A percentile compares a stretch with the other conserved stretches of the same genome.
These are phyloP conservation scores for Fonsecaea pugnacius DNA, from an alignment of 2,329 filamentous ascomycete genomes.

Conservation along the genomic window DNA sequence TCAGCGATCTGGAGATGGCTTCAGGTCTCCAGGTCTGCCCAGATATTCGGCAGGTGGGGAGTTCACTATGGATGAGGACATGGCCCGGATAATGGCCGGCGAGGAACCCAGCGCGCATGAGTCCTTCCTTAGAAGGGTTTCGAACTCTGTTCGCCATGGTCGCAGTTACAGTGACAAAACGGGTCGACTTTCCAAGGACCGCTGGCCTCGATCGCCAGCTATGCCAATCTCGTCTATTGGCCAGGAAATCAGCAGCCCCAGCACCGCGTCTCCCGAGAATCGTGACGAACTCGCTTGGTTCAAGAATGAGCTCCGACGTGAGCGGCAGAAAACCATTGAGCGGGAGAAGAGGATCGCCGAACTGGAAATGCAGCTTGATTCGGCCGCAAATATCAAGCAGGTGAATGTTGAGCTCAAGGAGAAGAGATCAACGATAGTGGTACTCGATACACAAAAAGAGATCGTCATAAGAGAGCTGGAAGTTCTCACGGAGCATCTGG, in stretches of 20 bases:
- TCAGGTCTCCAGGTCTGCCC: slow-evolving; percentile 69
- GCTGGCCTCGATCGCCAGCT: slow-evolving; percentile 72
- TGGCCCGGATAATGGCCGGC: slow-evolving; percentile 81
- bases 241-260: slow-evolving; percentile 73
- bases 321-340: slow-evolving; percentile 82
- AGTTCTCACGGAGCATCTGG: slow-evolving; percentile 84
- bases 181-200: slow-evolving; percentile 63
- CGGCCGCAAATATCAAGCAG: slow-evolving; percentile 67
- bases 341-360: slow-evolving; percentile 85
- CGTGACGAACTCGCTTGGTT: slow-evolving; percentile 69
- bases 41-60: slow-evolving; percentile 79
- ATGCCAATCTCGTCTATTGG: slow-evolving; percentile 44
- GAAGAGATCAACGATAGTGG: slow-evolving; percentile 93
- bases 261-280: slow-evolving; percentile 61
- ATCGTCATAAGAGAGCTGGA: slow-evolving; percentile 93
- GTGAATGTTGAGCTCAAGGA: slow-evolving; percentile 87
- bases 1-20: slow-evolving; percentile 48
- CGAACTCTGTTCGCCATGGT: slow-evolving; percentile 90
- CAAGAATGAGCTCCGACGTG: slow-evolving; percentile 74
- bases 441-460: slow-evolving; percentile 90
- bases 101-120: slow-evolving; percentile 70
- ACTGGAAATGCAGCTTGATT: slow-evolving; percentile 65
- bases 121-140: slow-evolving; percentile 84
- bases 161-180: slow-evolving; percentile 78
- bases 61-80: slow-evolving; percentile 94